These are phyloP conservation scores for Fusarium phyllophilum DNA, from an alignment of 2,329 filamentous ascomycete genomes.

Conservation along the genomic window DNA sequence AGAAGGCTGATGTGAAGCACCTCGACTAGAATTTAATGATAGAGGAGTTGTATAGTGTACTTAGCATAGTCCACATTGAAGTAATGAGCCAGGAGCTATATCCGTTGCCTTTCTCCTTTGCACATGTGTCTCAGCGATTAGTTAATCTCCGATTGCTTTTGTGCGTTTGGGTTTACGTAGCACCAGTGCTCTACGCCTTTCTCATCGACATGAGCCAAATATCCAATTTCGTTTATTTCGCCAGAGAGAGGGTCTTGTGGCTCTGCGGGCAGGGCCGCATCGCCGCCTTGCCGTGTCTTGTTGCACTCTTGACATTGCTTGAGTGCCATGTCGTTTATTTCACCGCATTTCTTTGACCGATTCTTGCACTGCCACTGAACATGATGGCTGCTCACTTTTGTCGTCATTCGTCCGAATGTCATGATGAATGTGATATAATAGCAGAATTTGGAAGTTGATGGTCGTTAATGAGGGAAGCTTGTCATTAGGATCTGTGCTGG, in stretches of 20 bases:
- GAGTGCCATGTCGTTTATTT: not conserved
- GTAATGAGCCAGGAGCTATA: not conserved
- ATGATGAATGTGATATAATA: rapidly evolving
- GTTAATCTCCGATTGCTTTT: not conserved
- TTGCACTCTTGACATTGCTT: rapidly evolving
- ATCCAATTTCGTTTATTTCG: too few species aligned
- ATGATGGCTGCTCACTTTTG: not conserved
- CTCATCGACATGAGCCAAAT: not conserved
- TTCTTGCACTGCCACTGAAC: not conserved
- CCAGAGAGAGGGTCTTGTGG: rapidly evolving
- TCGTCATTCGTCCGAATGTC: not conserved
- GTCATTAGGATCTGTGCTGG: rapidly evolving
- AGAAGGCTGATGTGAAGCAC: constrained; percentile 17
- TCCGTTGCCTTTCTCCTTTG: not conserved
- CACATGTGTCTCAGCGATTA: rapidly evolving
- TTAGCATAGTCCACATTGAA: not conserved
- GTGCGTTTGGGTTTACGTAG: rapidly evolving
- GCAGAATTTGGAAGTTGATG: rapidly evolving
- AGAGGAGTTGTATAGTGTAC: rapidly evolving
- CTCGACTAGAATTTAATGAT: not conserved
- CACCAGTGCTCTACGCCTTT: not conserved
- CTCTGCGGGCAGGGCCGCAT: rapidly evolving
- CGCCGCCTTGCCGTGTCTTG: not conserved
- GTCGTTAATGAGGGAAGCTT: rapidly evolving
- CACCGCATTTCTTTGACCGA: rapidly evolving